Evolutionary conservation across 805 yeast species (phyloP), one percentile per base, ranked within the genome.

Genomic region (Priceomyces melissophilus): DNA sequence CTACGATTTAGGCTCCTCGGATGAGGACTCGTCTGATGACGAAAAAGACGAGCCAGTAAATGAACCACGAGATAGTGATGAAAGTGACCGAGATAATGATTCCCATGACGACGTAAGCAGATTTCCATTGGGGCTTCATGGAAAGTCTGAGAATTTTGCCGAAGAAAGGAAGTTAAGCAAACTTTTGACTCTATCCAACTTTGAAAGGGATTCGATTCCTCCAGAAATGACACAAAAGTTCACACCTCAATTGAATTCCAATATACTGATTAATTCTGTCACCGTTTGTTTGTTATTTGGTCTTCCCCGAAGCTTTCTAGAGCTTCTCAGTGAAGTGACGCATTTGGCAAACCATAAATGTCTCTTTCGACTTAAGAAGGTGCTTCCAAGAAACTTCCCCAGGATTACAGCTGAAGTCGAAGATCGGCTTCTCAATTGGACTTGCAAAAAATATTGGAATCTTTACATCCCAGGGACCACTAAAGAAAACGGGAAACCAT

Each of bases 331-430:
- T 45, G 71, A 71, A 44, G 60, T 69, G 2, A 65, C 76, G 5
- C 67, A 64, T 17, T 57, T 78, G 32, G 63, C 82, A 2, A 78
- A 78, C 50, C 81, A 77, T 49, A 71, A 75, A 48, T 69, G 73
- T 43, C 69, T 73, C 44, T 78, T 78, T 50, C 44, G 48, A 38
- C 48, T 46, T 7, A 48, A 55, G 23, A 65, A 67, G 17, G 63
- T 69, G 27, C 67, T 63, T 33, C 82, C 82, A 0, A 58, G 82
- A 32, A 78, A 77, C 48, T 78, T 76, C 51, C 81, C 82, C 3
- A 65, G 67, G 39, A 61, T 76, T 2, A 77, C 82, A 48, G 76
- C 81, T 39, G 81, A 77, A 39, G 50, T 72, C 2, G 81, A 77
- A 45, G 81, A 77, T 41, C 70, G 66, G 29, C 53, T 78, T 14